Evolutionary conservation across 306 rosid species (phyloP), one percentile per base, ranked within the genome.

Genomic region (Cicer arietinum): DNA sequence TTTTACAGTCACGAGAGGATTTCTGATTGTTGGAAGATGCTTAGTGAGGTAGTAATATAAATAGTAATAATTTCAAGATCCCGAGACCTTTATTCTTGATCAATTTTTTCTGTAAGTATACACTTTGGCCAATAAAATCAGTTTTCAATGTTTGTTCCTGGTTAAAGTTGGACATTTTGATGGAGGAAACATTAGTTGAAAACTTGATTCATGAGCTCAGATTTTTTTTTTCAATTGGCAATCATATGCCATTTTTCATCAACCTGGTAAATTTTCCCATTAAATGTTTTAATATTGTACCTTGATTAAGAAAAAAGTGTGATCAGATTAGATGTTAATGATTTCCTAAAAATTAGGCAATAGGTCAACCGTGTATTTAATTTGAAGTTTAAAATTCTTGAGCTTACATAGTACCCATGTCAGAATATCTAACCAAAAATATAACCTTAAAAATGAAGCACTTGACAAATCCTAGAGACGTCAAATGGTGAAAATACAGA

Each of bases 1-100:
- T 37, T 69, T 81, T 75, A 47, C 56, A 68, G 50, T 75, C 14
- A 77, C 48, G 77, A 77, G 77, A 65, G 79, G 81, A 68, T 77
- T 78, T 71, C 73, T 54, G 77, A 74, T 74, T 77, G 70, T 40
- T 61, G 77, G 82, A n/a, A 18, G 74, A 16, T 69, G 69, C 75
- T 69, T 65, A 74, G 56, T 67, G 58, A 16, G 46, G 53, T 22
- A 56, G 52, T 30, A 22, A 30, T 30, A 30, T 30, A 30, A 14
- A 52, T 16, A 47, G 60, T n/a, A 30, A 14, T 70, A 20, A 59
- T 76, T 73, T 41, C 47, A 61, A 18, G 77, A 75, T 78, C 71
- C 71, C 48, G 48, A 50, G 20, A 74, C 50, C 74, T 63, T 79
- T 60, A 22, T 87, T 59, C 16, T 59, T 83, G 67, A 60, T 78